Evolutionary conservation across 129 eudicot species (phyloP).

Genomic region (Gnaphalium uliginosum): DNA sequence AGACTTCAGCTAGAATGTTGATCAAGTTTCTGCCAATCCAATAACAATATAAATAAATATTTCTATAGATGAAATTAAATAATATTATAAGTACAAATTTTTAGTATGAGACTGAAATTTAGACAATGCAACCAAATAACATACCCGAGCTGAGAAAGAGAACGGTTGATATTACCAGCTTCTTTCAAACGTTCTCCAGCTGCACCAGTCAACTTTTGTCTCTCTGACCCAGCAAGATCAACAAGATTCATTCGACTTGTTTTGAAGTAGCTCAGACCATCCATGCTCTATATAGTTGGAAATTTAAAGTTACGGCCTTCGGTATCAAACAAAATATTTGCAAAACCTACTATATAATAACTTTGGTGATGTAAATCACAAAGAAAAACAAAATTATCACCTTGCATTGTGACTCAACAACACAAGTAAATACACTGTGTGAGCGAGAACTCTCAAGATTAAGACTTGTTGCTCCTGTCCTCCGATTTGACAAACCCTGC

Average conservation of each 20-base stretch:
- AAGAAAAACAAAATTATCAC: slow-evolving; percentile 34
- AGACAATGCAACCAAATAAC: slow-evolving; percentile 21
- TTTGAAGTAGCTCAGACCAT: slow-evolving; percentile 85
- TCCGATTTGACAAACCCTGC: slow-evolving; percentile 89
- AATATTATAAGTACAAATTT: neutral
- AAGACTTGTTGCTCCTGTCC: slow-evolving; percentile 80
- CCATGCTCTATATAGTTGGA: slow-evolving; percentile 51
- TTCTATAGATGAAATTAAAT: neutral
- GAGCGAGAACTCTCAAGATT: slow-evolving; percentile 97
- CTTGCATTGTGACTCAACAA: slow-evolving; percentile 96
- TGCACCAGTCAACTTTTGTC: slow-evolving; percentile 96
- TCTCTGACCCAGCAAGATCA: slow-evolving; percentile 99
- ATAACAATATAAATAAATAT: neutral
- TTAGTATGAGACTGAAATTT: too few relatives aligned
- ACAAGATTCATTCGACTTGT: slow-evolving; percentile 91
- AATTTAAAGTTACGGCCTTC: neutral
- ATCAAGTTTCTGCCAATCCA: slow-evolving; percentile 73
- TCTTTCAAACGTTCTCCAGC: slow-evolving; percentile 98
- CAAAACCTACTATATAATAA: neutral
- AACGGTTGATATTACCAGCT: slow-evolving; percentile 99
- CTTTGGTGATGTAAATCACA: neutral
- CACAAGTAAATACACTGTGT: slow-evolving; percentile 96
- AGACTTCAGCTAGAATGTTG: slow-evolving; percentile 89
- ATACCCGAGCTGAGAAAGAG: slow-evolving; percentile 98
- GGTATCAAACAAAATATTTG: neutral